Base-by-base conservation (phyloP, 1,139 yeast species). In the Insectozyma bohioensis region DNA sequence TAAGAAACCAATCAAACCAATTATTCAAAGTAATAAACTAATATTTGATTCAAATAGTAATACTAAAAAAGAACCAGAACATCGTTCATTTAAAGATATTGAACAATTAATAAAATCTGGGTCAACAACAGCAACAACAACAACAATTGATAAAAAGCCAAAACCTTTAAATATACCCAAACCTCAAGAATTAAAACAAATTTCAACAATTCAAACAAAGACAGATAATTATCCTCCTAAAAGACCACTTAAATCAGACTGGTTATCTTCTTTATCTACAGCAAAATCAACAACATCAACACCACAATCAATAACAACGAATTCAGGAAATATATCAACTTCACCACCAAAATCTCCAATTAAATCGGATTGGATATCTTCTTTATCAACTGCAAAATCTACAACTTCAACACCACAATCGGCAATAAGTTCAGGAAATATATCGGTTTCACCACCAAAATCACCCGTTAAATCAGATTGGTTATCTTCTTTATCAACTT, bases 1-100 rank as follows among this genome's bases (percentile, higher is more conserved):
- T 1, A 33, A 26, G 10, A 34, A 27, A 16, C 24, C 32, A 6
- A 10, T 9, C 1, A 24, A 26, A 14, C 24, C 25, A 9, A n/a
- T 20, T 11, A n/a, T n/a, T n/a, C n/a, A n/a, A n/a, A n/a, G n/a
- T n/a, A n/a, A n/a, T n/a, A n/a, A n/a, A n/a, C n/a, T n/a, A n/a
- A n/a, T n/a, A n/a, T n/a, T n/a, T n/a, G n/a, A n/a, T n/a, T n/a
- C n/a, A n/a, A n/a, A n/a, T n/a, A n/a, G n/a, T n/a, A n/a, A n/a
- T n/a, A n/a, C 22, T 5, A n/a, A 12, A 20, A 20, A 22, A 3
- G 28, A 18, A 8, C 30, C 35, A 6, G 35, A 40, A 22, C 45
- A 44, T 29, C 36, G 43, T 19, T 51, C 61, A 4, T 57, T 57
- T 35, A 32, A 48, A 3, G 49, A 52, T n/a, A 44, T 56, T 35